These are phyloP conservation scores for Salvia hispanica DNA, from an alignment of 257 asterid species.

Conservation along the genomic window DNA sequence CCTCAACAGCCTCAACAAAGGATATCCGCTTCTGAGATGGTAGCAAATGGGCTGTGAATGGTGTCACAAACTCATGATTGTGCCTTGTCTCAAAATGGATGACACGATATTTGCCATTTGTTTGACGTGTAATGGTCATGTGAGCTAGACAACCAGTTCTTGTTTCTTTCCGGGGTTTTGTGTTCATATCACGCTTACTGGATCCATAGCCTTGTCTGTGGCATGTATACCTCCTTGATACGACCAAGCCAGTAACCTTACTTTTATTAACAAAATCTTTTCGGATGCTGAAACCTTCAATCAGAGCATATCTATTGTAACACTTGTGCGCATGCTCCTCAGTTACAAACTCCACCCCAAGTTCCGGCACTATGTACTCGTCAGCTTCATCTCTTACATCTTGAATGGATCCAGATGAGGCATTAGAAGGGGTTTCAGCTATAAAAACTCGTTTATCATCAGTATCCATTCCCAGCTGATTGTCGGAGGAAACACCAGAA, in stretches of 20 bases:
- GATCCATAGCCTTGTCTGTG: conserved; percentile 66
- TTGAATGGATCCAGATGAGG: conserved; percentile 37
- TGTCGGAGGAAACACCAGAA: conserved; percentile 33
- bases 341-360: conserved; percentile 55
- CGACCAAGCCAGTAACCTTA: conserved; percentile 57
- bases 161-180: conserved; percentile 51
- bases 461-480: conserved; percentile 32
- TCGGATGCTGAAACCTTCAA: conserved; percentile 66
- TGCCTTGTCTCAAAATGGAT: conserved; percentile 57
- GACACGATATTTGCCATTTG: conserved; percentile 57
- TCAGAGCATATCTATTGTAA: conserved; percentile 55
- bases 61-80: conserved; percentile 61
- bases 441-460: conserved; percentile 32
- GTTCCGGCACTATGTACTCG: conserved; percentile 48
- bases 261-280: conserved; percentile 64
- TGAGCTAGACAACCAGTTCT: conserved; percentile 66
- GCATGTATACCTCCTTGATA: conserved; percentile 64
- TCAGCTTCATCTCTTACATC: conserved; percentile 35
- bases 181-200: conserved; percentile 40
- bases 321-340: conserved; percentile 68
- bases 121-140: conserved; percentile 63
- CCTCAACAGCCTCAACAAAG: conserved; percentile 59
- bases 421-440: conserved; percentile 39
- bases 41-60: conserved; percentile 58
- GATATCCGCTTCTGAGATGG: conserved; percentile 72